Base-by-base conservation (phyloP, 2,329 filamentous ascomycete species). In the Cryphonectria japonica region DNA sequence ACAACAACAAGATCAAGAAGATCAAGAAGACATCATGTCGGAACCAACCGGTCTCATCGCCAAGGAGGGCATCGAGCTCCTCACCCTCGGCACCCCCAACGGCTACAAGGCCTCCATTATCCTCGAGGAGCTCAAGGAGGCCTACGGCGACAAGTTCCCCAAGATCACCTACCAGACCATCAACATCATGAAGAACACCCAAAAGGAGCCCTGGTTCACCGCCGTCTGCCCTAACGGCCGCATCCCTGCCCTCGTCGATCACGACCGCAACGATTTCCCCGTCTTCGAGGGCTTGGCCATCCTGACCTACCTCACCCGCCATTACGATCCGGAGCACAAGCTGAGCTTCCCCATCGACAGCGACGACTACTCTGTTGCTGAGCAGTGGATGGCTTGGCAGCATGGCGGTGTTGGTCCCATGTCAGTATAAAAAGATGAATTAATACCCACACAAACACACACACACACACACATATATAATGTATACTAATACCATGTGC, bases 261-360 rank as follows among this genome's bases (percentile, higher is more conserved):
- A 92, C 74, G 88, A 92, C 78, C 85, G 88, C 73, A 82, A 82
- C 69, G 85, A 80, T 63, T 87, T 92, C 67, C 80, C 86, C 60
- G 88, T 95, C 39, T 95, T 95, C 76, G 93, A 96, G 80, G 91
- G 90, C 61, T 87, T 90, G 63, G 88, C 91, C 72, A 95, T 95
- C 76, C 85, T 95, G 76, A 84, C 88, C 71, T 95, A 95, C 79
- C 85, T 95, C 29, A 87, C 89, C 13, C 87, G 90, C n/a, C 87
- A 87, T 74, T 94, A 94, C 77, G 92, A 94, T 78, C 83, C 83
- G 0, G 88, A 93, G 19, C 69, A 92, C 81, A 90, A 88, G 78
- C 88, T 93, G 76, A 88, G 85, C 75, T 93, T 88, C 78, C 85
- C 87, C 43, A 75, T 78, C 63, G 79, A 79, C 73, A 77, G 74